phyloP scores from a whole-genome alignment of 1,284 basidiomycete species.

The Sporisorium sorghi region DNA sequence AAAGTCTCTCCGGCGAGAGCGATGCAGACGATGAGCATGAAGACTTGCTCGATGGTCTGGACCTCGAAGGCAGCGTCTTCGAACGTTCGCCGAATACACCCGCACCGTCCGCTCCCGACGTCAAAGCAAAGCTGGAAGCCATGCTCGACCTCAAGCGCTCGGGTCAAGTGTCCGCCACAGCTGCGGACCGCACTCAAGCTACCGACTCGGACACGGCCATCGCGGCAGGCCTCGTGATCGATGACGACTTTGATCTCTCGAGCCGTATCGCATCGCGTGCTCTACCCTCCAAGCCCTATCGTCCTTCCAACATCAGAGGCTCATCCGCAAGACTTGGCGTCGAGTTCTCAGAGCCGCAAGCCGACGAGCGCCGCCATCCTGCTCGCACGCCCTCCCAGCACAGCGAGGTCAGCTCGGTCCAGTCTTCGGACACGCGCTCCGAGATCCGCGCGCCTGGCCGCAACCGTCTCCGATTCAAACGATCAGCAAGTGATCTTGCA shows the following conservation, averaged over 20 bases:
- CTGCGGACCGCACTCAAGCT: slow-evolving; percentile 1
- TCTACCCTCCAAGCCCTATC: slow-evolving; percentile 13
- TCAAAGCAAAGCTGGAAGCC: slow-evolving; percentile 46
- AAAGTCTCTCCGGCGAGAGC: slow-evolving; percentile 42
- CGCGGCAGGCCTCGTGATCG: slow-evolving; percentile 56
- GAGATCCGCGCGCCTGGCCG: slow-evolving; percentile 22
- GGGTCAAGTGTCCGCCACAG: slow-evolving; percentile 6
- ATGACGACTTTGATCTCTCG: slow-evolving; percentile 60
- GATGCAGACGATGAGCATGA: slow-evolving; percentile 59
- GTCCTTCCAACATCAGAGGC: neutral
- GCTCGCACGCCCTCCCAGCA: slow-evolving; percentile 22
- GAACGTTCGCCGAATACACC: slow-evolving; percentile 8
- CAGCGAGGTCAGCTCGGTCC: slow-evolving; percentile 2
- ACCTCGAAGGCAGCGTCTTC: slow-evolving; percentile 52
- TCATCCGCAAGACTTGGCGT: slow-evolving; percentile 1
- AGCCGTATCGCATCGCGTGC: slow-evolving; percentile 45
- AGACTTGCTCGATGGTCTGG: slow-evolving; percentile 53
- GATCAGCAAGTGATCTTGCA: slow-evolving; percentile 45
- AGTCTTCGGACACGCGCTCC: slow-evolving; percentile 7
- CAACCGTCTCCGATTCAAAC: slow-evolving; percentile 40
- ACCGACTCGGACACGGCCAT: slow-evolving; percentile 49
- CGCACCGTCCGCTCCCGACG: slow-evolving; percentile 5
- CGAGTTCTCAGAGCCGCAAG: neutral
- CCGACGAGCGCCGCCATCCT: slow-evolving; percentile 16
- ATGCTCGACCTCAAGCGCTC: slow-evolving; percentile 52